A percentile compares a stretch with the other conserved stretches of the same genome.
Evolutionary conservation across 2,329 filamentous ascomycete species (phyloP).

Genomic region (Trichoderma atroviride): DNA sequence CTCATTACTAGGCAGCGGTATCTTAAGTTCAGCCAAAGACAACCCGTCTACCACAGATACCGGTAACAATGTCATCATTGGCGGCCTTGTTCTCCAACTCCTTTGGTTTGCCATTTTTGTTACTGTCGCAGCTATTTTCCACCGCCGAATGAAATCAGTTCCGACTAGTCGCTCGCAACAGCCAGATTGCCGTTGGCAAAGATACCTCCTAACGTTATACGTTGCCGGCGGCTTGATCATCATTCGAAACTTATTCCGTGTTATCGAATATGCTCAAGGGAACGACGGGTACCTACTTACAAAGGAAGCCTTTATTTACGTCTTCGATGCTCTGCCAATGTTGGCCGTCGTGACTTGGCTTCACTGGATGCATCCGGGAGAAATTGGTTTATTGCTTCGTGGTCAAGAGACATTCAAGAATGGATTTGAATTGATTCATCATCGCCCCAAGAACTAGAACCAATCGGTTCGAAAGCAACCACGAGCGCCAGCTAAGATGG

Average conservation of each 20-base stretch:
- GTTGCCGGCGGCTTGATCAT: conserved; percentile 44
- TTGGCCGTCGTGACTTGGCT: conserved; percentile 31
- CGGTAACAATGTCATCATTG: conserved; percentile 58
- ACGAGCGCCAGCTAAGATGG: background rate
- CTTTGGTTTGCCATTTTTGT: conserved; percentile 60
- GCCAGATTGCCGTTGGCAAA: conserved; percentile 38
- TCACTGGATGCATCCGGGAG: conserved; percentile 31
- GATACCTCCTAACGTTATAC: conserved; percentile 43
- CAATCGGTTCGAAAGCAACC: background rate
- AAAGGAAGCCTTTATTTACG: conserved; percentile 48
- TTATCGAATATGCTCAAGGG: conserved; percentile 52
- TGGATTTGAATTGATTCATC: background rate
- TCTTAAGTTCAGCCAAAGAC: background rate
- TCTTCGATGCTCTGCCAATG: conserved; percentile 44
- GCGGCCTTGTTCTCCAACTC: conserved; percentile 60
- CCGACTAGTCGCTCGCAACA: conserved; percentile 13
- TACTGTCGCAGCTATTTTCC: conserved; percentile 51
- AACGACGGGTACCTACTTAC: conserved; percentile 44
- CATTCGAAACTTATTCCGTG: conserved; percentile 49
- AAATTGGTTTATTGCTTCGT: conserved; percentile 48
- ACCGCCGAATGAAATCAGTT: conserved; percentile 40
- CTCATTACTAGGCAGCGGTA: background rate
- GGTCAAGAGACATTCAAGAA: conserved; percentile 3
- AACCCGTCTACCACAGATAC: conserved; percentile 31
- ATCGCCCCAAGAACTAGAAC: background rate